Evolutionary conservation across 768 basidiomycete genomes (phyloP).

Genomic region (Boletus vermiculosoides): DNA sequence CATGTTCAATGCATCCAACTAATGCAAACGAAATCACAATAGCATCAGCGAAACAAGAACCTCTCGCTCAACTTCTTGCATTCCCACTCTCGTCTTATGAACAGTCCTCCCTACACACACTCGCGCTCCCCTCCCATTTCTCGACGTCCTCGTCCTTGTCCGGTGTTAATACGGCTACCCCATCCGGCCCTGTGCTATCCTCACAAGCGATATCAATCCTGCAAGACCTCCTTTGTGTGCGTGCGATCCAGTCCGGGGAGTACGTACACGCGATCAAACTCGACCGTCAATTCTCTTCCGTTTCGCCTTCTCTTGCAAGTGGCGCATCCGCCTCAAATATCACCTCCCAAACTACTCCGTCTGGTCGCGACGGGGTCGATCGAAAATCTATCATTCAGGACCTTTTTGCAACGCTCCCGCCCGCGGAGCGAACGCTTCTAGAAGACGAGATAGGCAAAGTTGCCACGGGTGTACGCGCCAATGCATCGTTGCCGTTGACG

Average conservation of each 20-base stretch:
- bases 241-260: slow-evolving; percentile 70
- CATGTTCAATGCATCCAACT: not conserved
- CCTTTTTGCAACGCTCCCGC: slow-evolving; percentile 60
- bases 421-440: slow-evolving; percentile 59
- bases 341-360: slow-evolving; percentile 26
- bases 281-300: slow-evolving; percentile 58
- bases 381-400: slow-evolving; percentile 71
- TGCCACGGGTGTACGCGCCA: slow-evolving; percentile 23
- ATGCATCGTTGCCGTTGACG: not conserved
- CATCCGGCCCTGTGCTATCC: slow-evolving; percentile 32
- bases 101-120: slow-evolving; percentile 52
- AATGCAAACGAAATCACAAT: not conserved
- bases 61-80: slow-evolving; percentile 60
- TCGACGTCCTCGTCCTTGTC: slow-evolving; percentile 33
- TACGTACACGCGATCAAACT: slow-evolving; percentile 73
- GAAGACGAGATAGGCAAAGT: slow-evolving; percentile 55
- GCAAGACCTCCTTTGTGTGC: slow-evolving; percentile 77
- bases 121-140: slow-evolving; percentile 52
- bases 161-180: not conserved
- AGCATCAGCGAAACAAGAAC: slow-evolving; percentile 59
- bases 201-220: slow-evolving; percentile 52
- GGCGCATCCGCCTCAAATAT: slow-evolving; percentile 7
- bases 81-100: slow-evolving; percentile 68
- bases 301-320: slow-evolving; percentile 32
- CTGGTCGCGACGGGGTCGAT: slow-evolving; percentile 35